Conservation (phyloP, 2,329 filamentous ascomycete genomes). For the Trichoderma citrinoviride region DNA sequence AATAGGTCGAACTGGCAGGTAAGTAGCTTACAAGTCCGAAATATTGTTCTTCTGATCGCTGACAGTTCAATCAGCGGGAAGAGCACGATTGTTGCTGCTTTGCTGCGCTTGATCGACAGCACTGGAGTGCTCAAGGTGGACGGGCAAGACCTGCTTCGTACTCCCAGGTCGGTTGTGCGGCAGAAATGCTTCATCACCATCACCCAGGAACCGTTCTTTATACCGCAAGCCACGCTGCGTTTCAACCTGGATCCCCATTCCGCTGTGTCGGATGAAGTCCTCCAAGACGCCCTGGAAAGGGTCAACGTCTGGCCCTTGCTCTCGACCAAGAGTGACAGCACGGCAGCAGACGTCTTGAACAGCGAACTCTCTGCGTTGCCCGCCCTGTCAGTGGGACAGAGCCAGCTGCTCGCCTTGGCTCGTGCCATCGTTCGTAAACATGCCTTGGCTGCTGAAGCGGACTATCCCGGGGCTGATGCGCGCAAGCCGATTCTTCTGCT, state of each 20-base stretch:
- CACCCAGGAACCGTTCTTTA: slow-evolving; percentile 31
- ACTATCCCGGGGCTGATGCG: background rate
- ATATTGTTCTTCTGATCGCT: background rate
- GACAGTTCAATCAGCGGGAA: slow-evolving; percentile 27
- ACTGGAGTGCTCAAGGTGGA: slow-evolving; percentile 32
- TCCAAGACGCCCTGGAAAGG: slow-evolving; percentile 21
- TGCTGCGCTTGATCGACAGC: slow-evolving; percentile 24
- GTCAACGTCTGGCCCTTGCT: slow-evolving; percentile 22
- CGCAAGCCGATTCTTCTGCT: slow-evolving; percentile 34
- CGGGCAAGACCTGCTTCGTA: slow-evolving; percentile 28
- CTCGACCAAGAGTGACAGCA: background rate
- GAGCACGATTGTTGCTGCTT: slow-evolving; percentile 27
- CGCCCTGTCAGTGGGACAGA: slow-evolving; percentile 32
- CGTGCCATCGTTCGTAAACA: slow-evolving; percentile 32
- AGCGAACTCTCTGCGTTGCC: slow-evolving; percentile 28
- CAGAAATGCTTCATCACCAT: slow-evolving; percentile 34
- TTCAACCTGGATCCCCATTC: slow-evolving; percentile 26
- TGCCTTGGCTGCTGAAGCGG: background rate
- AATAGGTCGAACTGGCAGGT: slow-evolving; percentile 31
- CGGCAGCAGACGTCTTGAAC: slow-evolving; percentile 25
- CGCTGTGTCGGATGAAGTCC: slow-evolving; percentile 1
- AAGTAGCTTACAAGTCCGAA: background rate
- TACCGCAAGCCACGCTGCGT: slow-evolving; percentile 25
- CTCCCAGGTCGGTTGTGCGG: slow-evolving; percentile 29
- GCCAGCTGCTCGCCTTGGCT: slow-evolving; percentile 35